Percentiles rank a stretch among this genome's conserved stretches.
Evolutionary conservation across 768 basidiomycete species (phyloP).

Genomic region (Pleurotus tuoliensis): DNA sequence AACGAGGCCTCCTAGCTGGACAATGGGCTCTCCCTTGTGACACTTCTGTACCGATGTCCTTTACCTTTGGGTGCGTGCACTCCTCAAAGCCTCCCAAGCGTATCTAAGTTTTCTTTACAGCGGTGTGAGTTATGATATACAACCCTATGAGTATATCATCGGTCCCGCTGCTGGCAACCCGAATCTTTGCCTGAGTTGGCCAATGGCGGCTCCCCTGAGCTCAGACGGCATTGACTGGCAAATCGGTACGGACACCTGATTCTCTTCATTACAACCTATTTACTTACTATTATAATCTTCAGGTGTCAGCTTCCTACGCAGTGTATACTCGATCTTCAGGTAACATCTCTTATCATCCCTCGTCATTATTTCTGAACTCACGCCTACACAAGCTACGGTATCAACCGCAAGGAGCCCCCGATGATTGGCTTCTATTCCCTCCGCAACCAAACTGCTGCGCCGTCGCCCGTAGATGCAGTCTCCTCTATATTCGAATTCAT

Average conservation of each 20-base stretch:
- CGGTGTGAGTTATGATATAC: slow-evolving; percentile 48
- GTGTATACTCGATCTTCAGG: slow-evolving; percentile 81
- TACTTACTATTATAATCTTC: slow-evolving; percentile 1
- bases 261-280: not conserved
- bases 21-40: slow-evolving; percentile 78
- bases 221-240: slow-evolving; percentile 83
- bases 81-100: too few species aligned
- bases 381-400: slow-evolving; percentile 54
- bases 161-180: slow-evolving; percentile 65
- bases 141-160: slow-evolving; percentile 76
- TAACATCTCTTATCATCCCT: slow-evolving; percentile 19
- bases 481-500: slow-evolving; percentile 53
- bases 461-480: slow-evolving; percentile 32
- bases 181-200: slow-evolving; percentile 72
- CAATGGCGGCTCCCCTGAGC: slow-evolving; percentile 58
- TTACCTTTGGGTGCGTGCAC: slow-evolving; percentile 59
- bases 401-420: slow-evolving; percentile 68
- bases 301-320: slow-evolving; percentile 67
- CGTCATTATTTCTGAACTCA: too few species aligned
- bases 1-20: slow-evolving; percentile 34
- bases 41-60: slow-evolving; percentile 51
- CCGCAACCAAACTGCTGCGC: slow-evolving; percentile 35
- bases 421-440: slow-evolving; percentile 74
- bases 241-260: slow-evolving; percentile 46
- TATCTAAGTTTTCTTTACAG: too few species aligned